These are phyloP conservation scores for Fusarium tanahbumbuense DNA, from an alignment of 2,329 filamentous ascomycete species.

Conservation along the genomic window DNA sequence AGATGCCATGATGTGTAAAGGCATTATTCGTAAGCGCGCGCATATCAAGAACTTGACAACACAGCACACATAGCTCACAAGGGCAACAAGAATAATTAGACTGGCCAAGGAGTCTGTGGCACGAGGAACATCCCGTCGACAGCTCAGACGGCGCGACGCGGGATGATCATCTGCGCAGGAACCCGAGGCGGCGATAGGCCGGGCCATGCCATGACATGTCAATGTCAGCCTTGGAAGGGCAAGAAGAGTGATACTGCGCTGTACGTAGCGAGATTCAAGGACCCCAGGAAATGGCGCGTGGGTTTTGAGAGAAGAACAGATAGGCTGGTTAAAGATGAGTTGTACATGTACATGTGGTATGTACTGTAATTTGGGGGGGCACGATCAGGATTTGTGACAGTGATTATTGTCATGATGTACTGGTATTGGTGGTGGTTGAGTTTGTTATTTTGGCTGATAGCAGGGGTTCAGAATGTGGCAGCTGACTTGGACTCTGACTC, in stretches of 20 bases:
- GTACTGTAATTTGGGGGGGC: slow-evolving; percentile 12
- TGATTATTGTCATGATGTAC: slow-evolving; percentile 16
- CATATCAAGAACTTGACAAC: slow-evolving; percentile 20
- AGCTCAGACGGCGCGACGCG: slow-evolving; percentile 42
- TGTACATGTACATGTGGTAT: slow-evolving; percentile 13
- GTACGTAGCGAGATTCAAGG: slow-evolving; percentile 3
- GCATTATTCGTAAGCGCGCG: slow-evolving; percentile 40
- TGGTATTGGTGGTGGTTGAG: slow-evolving; percentile 10
- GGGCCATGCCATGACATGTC: slow-evolving; percentile 11
- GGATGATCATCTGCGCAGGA: slow-evolving; percentile 50
- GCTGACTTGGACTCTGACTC: slow-evolving; percentile 4
- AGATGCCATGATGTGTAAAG: slow-evolving; percentile 34
- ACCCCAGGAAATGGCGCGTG: slow-evolving; percentile 40
- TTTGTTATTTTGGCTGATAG: slow-evolving; percentile 14
- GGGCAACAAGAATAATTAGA: slow-evolving; percentile 20
- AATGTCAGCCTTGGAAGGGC: slow-evolving; percentile 16
- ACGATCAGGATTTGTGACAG: slow-evolving; percentile 7
- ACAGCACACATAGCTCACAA: slow-evolving; percentile 3
- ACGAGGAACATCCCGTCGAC: slow-evolving; percentile 38
- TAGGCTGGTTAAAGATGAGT: not conserved
- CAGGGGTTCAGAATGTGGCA: slow-evolving; percentile 12
- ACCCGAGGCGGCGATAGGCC: slow-evolving; percentile 46
- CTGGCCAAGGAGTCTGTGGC: slow-evolving; percentile 36
- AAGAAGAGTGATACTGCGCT: slow-evolving; percentile 6
- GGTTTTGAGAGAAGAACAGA: slow-evolving; percentile 16